Conservation (phyloP, 2,329 filamentous ascomycete species). For the Pseudocercospora ulei region DNA sequence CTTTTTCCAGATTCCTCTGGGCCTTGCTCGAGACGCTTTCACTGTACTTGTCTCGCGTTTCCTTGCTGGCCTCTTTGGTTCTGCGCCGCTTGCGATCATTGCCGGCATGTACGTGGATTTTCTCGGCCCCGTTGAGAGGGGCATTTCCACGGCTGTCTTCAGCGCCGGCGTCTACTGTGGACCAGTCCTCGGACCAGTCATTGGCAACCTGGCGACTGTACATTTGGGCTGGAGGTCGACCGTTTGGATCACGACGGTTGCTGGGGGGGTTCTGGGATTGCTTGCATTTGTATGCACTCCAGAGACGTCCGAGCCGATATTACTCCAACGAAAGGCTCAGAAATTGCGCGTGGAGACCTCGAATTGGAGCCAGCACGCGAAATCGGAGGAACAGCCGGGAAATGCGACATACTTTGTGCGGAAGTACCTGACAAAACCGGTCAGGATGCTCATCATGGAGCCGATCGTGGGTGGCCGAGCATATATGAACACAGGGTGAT, state of each 20-base stretch:
- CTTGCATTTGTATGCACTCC: slow-evolving; percentile 34
- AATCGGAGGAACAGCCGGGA: slow-evolving; percentile 55
- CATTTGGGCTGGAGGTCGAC: slow-evolving; percentile 22
- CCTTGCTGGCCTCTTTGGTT: slow-evolving; percentile 45
- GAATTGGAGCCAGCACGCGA: slow-evolving; percentile 59
- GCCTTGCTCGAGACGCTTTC: slow-evolving; percentile 45
- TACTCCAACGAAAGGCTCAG: slow-evolving; percentile 54
- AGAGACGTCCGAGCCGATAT: slow-evolving; percentile 40
- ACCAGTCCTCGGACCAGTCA: slow-evolving; percentile 15
- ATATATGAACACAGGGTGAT: slow-evolving; percentile 20
- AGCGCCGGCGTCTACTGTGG: slow-evolving; percentile 7
- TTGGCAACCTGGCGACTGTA: slow-evolving; percentile 14
- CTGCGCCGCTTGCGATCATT: slow-evolving; percentile 41
- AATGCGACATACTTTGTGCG: slow-evolving; percentile 45
- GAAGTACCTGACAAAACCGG: slow-evolving; percentile 58
- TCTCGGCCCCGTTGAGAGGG: slow-evolving; percentile 31
- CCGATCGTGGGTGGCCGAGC: slow-evolving; percentile 45
- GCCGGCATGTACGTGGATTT: slow-evolving; percentile 41
- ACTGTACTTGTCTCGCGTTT: slow-evolving; percentile 48
- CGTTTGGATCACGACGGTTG: slow-evolving; percentile 29
- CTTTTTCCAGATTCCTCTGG: slow-evolving; percentile 48
- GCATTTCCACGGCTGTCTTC: slow-evolving; percentile 8
- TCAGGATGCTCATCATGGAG: slow-evolving; percentile 53
- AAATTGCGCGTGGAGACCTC: slow-evolving; percentile 52
- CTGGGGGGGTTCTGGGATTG: slow-evolving; percentile 37